These are phyloP conservation scores for Acanthamoeba divionensis DNA, from an alignment of 208 protist genomes.

Conservation along the genomic window DNA sequence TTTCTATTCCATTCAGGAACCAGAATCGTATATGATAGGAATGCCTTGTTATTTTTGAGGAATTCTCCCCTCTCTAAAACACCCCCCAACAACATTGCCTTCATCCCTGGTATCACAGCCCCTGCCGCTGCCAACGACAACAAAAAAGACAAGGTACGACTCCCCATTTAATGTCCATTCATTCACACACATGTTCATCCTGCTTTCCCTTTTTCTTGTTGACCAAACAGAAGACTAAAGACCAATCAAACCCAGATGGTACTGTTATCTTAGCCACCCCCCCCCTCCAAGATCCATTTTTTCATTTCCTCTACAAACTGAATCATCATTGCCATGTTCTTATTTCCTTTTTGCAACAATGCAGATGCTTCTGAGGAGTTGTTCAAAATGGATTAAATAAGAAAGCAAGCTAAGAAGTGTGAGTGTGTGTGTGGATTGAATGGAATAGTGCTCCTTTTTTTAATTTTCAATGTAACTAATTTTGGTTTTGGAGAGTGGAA, in stretches of 20 bases:
- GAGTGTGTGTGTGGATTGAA: too few relatives aligned
- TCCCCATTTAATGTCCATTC: too few relatives aligned
- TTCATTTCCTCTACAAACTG: too few relatives aligned
- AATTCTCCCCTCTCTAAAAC: slow-evolving; percentile 51
- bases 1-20: background rate
- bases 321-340: background rate
- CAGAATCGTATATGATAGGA: slow-evolving; percentile 50
- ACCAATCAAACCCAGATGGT: too few relatives aligned
- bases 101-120: slow-evolving; percentile 47
- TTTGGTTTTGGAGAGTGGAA: too few relatives aligned
- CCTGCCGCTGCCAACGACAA: background rate
- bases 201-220: background rate
- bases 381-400: background rate
- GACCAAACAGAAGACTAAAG: background rate
- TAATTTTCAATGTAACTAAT: too few relatives aligned
- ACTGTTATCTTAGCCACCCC: too few relatives aligned
- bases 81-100: slow-evolving; percentile 52
- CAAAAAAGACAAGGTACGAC: too few relatives aligned
- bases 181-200: background rate
- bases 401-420: background rate
- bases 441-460: too few relatives aligned
- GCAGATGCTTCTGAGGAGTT: background rate
- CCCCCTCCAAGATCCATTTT: background rate
- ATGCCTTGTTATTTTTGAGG: slow-evolving; percentile 18
- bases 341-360: background rate